phyloP scores from a whole-genome alignment of 495 filamentous ascomycete genomes.

The Ramalina peruviana region DNA sequence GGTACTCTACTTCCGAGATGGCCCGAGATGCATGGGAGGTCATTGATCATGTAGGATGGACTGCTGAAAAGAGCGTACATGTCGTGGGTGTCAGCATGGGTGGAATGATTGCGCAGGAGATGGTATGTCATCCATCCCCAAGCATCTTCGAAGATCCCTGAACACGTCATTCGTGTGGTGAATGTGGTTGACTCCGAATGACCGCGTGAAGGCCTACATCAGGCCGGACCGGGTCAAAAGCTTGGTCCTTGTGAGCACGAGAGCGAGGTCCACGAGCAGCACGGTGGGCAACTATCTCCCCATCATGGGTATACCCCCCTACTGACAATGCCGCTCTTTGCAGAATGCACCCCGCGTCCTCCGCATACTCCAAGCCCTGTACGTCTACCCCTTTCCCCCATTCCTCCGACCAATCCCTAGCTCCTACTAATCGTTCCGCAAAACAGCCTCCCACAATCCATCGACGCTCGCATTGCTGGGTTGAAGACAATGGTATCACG shows the following conservation, averaged over 20 bases:
- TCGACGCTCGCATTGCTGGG: constrained; percentile 40
- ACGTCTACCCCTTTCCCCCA: no score
- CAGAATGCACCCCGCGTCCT: no score
- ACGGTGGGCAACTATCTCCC: not conserved
- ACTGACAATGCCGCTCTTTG: no score
- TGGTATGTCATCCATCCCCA: constrained; percentile 24
- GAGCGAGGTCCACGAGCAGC: constrained; percentile 21
- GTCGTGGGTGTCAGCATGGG: constrained; percentile 64
- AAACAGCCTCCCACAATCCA: constrained; percentile 39
- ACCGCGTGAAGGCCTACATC: not conserved
- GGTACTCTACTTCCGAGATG: constrained; percentile 66
- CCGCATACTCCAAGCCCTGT: no score
- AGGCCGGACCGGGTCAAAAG: constrained; percentile 26
- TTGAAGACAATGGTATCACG: constrained; percentile 40
- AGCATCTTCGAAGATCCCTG: not conserved
- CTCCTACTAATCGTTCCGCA: not conserved
- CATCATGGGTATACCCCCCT: no score
- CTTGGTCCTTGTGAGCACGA: not conserved
- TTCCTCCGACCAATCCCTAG: no score
- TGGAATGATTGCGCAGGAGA: constrained; percentile 80
- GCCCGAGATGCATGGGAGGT: constrained; percentile 56
- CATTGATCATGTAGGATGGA: constrained; percentile 55
- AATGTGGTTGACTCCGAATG: no score
- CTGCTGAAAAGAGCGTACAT: constrained; percentile 41
- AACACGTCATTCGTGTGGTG: not conserved